These are phyloP conservation scores for Colletotrichum tamarilloi DNA, from an alignment of 2,329 filamentous ascomycete genomes.

Conservation along the genomic window DNA sequence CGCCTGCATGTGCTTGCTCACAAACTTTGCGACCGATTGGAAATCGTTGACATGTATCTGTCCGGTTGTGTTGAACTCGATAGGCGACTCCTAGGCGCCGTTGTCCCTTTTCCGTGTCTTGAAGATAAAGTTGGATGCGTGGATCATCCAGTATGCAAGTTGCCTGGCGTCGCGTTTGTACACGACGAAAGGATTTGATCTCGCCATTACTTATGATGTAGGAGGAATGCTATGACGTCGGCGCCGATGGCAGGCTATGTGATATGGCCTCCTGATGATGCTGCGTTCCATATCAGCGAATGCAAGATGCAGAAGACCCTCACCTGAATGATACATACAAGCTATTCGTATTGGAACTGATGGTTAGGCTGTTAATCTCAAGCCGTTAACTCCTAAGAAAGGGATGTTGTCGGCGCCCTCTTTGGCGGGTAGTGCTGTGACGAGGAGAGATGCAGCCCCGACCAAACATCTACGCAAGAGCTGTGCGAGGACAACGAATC, in stretches of 20 bases:
- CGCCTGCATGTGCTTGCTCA: constrained; percentile 46
- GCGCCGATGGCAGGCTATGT: not conserved
- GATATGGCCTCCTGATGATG: not conserved
- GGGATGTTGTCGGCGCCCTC: not conserved
- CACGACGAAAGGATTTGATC: constrained; percentile 45
- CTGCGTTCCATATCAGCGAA: not conserved
- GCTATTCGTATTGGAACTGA: not conserved
- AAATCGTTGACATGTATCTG: constrained; percentile 49
- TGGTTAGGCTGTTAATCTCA: not conserved
- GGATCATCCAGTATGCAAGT: constrained; percentile 52
- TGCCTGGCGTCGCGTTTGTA: constrained; percentile 54
- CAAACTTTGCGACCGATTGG: constrained; percentile 51
- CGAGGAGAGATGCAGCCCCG: not conserved
- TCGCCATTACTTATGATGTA: constrained; percentile 33
- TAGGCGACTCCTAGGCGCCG: not conserved
- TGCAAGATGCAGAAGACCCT: not conserved
- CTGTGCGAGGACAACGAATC: not conserved
- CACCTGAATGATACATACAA: not conserved
- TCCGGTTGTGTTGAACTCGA: constrained; percentile 50
- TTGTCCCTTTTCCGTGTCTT: constrained; percentile 36
- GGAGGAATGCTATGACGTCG: not conserved
- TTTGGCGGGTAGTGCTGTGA: not conserved
- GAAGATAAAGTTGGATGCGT: constrained; percentile 50
- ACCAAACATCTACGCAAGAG: not conserved
- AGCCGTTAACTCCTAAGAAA: not conserved